Percentiles rank a stretch among this genome's conserved stretches.
Evolutionary conservation across 2,329 filamentous ascomycete genomes (phyloP).

Genomic region (Clarireedia sp.): DNA sequence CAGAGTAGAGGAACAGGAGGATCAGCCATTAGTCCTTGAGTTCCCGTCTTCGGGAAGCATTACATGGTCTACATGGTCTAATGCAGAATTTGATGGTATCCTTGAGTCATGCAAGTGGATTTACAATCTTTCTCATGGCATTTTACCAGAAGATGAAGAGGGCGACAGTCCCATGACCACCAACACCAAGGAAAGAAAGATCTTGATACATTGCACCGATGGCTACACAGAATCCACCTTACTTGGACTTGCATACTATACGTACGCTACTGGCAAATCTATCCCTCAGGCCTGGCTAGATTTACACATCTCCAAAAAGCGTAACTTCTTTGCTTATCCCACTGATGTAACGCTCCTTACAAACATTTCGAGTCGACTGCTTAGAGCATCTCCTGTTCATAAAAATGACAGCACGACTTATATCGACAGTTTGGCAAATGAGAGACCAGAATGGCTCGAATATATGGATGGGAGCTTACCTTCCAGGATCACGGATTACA

Average conservation of each 20-base stretch:
- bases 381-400: slow-evolving; percentile 58
- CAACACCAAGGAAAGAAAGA: slow-evolving; percentile 42
- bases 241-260: slow-evolving; percentile 83
- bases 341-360: slow-evolving; percentile 80
- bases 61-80: slow-evolving; percentile 73
- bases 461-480: slow-evolving; percentile 85
- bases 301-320: slow-evolving; percentile 69
- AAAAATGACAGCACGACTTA: slow-evolving; percentile 43
- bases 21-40: slow-evolving; percentile 46
- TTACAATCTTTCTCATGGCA: slow-evolving; percentile 49
- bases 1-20: slow-evolving; percentile 35
- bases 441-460: slow-evolving; percentile 72
- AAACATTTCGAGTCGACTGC: slow-evolving; percentile 65
- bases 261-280: slow-evolving; percentile 77
- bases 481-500: slow-evolving; percentile 80
- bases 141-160: slow-evolving; percentile 34
- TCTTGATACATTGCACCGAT: slow-evolving; percentile 89
- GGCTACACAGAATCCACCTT: slow-evolving; percentile 94
- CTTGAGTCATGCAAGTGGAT: slow-evolving; percentile 87
- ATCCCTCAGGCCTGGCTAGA: slow-evolving; percentile 81
- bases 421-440: slow-evolving; percentile 42
- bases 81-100: slow-evolving; percentile 74
- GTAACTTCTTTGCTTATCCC: slow-evolving; percentile 95
- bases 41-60: slow-evolving; percentile 96
- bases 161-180: slow-evolving; percentile 47